Evolutionary conservation across 2,329 filamentous ascomycete genomes (phyloP).

Genomic region (Podosphaera xanthii): DNA sequence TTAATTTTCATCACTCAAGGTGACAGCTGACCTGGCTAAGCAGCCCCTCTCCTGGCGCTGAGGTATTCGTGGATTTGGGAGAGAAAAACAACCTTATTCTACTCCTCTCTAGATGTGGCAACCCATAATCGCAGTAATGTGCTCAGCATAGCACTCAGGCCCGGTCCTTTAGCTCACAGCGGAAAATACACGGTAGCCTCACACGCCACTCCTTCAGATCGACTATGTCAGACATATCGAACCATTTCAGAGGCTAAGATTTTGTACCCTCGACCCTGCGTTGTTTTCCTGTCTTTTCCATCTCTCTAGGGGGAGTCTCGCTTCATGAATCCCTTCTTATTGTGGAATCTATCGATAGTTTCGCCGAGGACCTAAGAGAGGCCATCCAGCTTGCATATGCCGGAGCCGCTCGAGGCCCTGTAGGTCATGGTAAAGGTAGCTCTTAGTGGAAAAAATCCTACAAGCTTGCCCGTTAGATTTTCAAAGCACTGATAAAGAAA

Average conservation of each 20-base stretch:
- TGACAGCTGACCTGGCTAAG: background rate
- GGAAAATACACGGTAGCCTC: background rate
- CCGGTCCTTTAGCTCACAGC: background rate
- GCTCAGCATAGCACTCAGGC: background rate
- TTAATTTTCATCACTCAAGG: background rate
- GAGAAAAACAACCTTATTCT: background rate
- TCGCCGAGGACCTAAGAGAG: background rate
- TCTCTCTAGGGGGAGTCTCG: background rate
- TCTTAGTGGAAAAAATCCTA: background rate
- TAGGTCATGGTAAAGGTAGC: background rate
- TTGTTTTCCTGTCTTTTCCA: background rate
- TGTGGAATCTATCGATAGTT: background rate
- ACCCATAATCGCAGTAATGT: background rate
- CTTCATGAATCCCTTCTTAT: background rate
- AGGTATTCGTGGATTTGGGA: background rate
- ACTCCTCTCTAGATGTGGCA: background rate
- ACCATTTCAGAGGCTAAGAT: background rate
- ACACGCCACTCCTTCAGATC: background rate
- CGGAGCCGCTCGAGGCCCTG: background rate
- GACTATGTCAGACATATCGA: background rate
- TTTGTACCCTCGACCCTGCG: background rate
- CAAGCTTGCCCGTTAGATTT: background rate
- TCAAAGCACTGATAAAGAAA: background rate
- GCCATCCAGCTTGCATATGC: background rate
- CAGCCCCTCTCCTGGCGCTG: background rate